Evolutionary conservation across 2,329 filamentous ascomycete genomes (phyloP).

Genomic region (Tolypocladium tundrense): DNA sequence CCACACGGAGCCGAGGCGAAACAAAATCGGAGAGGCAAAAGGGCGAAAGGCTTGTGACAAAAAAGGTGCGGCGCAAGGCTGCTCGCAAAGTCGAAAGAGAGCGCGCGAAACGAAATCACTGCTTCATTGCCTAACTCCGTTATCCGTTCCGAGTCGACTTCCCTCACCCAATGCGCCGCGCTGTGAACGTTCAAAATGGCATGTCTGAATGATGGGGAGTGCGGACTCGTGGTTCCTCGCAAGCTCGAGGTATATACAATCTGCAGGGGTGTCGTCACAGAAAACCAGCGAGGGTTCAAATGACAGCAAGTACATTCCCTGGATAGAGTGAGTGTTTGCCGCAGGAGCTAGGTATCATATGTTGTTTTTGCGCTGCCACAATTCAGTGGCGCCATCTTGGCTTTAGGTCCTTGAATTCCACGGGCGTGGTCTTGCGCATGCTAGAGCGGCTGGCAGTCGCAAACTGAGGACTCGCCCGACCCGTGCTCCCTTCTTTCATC

Average conservation of each 20-base stretch:
- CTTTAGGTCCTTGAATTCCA: conserved; percentile 29
- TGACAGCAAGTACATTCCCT: background rate
- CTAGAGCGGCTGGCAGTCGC: conserved; percentile 33
- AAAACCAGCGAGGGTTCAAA: background rate
- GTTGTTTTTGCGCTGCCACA: background rate
- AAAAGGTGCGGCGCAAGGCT: background rate
- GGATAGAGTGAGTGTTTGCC: background rate
- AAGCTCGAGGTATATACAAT: background rate
- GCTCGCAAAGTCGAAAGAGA: background rate
- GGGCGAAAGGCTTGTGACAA: background rate
- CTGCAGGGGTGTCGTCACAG: background rate
- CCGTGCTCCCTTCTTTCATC: conserved; percentile 23
- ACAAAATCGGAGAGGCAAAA: background rate
- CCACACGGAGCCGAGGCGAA: background rate
- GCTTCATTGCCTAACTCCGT: background rate
- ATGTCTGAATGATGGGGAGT: background rate
- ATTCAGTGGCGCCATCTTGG: conserved; percentile 37
- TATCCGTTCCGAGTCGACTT: background rate
- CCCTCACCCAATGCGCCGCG: conserved; percentile 9
- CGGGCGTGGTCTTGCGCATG: conserved; percentile 27
- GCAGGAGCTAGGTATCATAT: background rate
- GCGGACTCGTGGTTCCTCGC: background rate
- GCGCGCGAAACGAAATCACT: background rate
- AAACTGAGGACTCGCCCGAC: conserved; percentile 38
- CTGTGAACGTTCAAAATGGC: conserved; percentile 6